Percentiles rank a stretch among this genome's conserved stretches.
Evolutionary conservation across 148 eudicot species (phyloP).

Genomic region (Persicaria maculosa): DNA sequence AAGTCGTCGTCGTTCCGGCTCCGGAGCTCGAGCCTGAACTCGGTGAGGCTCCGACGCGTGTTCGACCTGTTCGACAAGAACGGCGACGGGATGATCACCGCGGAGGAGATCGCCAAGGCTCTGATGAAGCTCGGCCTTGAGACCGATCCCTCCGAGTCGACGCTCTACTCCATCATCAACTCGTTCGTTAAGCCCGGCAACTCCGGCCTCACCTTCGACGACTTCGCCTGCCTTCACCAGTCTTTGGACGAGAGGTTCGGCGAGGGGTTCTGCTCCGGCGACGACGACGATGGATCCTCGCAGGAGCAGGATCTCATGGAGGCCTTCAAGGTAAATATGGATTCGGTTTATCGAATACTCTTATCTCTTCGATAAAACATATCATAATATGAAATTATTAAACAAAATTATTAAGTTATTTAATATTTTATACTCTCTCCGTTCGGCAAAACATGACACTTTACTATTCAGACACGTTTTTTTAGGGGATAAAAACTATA

Average conservation of each 20-base stretch:
- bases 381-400: too few relatives aligned
- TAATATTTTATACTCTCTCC: too few relatives aligned
- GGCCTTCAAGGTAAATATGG: neutral
- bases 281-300: conserved; percentile 12
- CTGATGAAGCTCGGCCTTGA: conserved; percentile 54
- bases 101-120: conserved; percentile 58
- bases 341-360: too few relatives aligned
- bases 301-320: conserved; percentile 8
- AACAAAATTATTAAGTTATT: too few relatives aligned
- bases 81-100: conserved; percentile 47
- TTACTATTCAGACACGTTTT: too few relatives aligned
- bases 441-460: too few relatives aligned
- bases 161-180: conserved; percentile 28
- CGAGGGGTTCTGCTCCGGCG: neutral
- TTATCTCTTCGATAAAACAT: too few relatives aligned
- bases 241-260: conserved; percentile 37
- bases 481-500: too few relatives aligned
- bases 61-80: conserved; percentile 81
- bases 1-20: conserved; percentile 47
- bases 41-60: conserved; percentile 59
- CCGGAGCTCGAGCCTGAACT: conserved; percentile 60
- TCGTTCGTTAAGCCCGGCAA: conserved; percentile 37
- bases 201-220: conserved; percentile 47
- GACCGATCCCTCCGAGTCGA: conserved; percentile 27
- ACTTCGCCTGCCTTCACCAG: conserved; percentile 52